A percentile compares a stretch with the other conserved stretches of the same genome.
phyloP scores from a whole-genome alignment of 257 asterid genomes.

The Rhazya stricta region DNA sequence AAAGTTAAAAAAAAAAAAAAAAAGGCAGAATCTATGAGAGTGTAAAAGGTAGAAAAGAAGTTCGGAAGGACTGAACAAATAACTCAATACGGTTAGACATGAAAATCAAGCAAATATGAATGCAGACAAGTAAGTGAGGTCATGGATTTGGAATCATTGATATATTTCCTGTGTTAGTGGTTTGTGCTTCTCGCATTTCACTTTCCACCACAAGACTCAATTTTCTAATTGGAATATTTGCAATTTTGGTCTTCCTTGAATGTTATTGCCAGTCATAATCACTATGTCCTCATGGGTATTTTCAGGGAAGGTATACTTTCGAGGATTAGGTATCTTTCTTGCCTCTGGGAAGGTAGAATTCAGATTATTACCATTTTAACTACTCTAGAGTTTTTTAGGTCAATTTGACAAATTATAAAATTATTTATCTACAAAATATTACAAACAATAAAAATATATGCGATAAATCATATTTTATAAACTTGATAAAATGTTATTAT shows the following conservation, averaged over 20 bases:
- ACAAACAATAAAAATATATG: too few relatives aligned
- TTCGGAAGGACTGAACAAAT: neutral
- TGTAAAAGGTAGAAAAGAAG: neutral
- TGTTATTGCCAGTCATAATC: neutral
- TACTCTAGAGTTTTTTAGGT: too few relatives aligned
- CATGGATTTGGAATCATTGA: slow-evolving; percentile 1
- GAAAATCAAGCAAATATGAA: neutral
- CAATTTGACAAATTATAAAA: too few relatives aligned
- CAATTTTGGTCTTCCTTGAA: neutral
- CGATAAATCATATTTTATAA: too few relatives aligned
- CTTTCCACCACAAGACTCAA: neutral
- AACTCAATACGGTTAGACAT: neutral
- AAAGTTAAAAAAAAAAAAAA: too few relatives aligned
- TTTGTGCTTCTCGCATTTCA: neutral
- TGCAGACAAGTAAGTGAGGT: neutral
- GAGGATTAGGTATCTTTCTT: neutral
- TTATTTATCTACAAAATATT: too few relatives aligned
- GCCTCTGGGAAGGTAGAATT: neutral
- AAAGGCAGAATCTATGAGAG: too few relatives aligned
- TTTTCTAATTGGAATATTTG: neutral
- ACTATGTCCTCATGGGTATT: neutral
- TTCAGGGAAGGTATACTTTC: neutral
- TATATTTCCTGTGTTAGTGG: neutral
- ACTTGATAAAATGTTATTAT: too few relatives aligned
- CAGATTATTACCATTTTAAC: neutral